A percentile compares a stretch with the other conserved stretches of the same genome.
These are phyloP conservation scores for Fusarium chlamydosporum DNA, from an alignment of 2,329 filamentous ascomycete species.

Conservation along the genomic window DNA sequence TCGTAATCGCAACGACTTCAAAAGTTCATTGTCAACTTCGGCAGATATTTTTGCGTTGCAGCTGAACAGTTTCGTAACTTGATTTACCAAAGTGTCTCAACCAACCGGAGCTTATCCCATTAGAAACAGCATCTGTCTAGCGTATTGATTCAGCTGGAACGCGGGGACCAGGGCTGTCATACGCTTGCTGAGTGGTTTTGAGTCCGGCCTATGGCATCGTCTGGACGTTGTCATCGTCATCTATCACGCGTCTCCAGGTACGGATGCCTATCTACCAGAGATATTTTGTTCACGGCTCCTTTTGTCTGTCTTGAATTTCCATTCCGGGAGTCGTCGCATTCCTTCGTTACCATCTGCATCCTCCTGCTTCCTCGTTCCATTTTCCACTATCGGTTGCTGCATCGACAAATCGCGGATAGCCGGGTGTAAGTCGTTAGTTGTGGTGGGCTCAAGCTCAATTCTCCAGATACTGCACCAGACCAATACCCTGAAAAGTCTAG, in stretches of 20 bases:
- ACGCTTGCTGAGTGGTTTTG: conserved; percentile 1
- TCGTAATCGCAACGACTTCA: conserved; percentile 22
- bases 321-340: conserved; percentile 18
- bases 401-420: conserved; percentile 42
- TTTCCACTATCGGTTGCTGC: conserved; percentile 35
- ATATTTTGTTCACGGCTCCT: background rate
- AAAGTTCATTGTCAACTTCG: conserved; percentile 15
- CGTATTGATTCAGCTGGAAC: conserved; percentile 27
- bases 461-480: conserved; percentile 19
- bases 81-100: conserved; percentile 13
- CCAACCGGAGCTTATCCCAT: conserved; percentile 31
- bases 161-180: conserved; percentile 8
- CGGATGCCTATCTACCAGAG: background rate
- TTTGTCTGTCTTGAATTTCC: background rate
- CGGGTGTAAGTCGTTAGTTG: conserved; percentile 33
- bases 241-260: conserved; percentile 34
- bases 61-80: conserved; percentile 21
- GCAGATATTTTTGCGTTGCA: conserved; percentile 15
- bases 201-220: conserved; percentile 22
- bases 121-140: conserved; percentile 14
- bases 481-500: conserved; percentile 23
- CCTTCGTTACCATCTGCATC: conserved; percentile 14
- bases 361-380: conserved; percentile 16
- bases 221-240: conserved; percentile 41
- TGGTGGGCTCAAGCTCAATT: conserved; percentile 40